Base-by-base conservation (phyloP, 148 eudicot genomes). In the Chenopodium formosanum region DNA sequence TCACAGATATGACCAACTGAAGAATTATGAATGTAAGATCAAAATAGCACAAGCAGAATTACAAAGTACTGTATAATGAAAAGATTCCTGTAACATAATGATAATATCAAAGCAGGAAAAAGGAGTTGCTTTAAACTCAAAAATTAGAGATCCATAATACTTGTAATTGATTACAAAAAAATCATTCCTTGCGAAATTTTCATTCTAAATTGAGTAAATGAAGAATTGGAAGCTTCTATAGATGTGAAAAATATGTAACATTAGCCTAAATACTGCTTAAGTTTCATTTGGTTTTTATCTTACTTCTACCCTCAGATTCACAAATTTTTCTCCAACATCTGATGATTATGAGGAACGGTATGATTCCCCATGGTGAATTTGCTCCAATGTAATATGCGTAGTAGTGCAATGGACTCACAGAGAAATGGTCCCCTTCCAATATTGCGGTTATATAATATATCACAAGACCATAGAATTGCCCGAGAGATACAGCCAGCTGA, bases 301-400 rank as follows among this genome's bases (percentile, higher is more conserved):
- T 94, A 74, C 75, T 88, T 88, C 79, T 85, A 46, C 82, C 86
- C 56, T 87, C 90, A 77, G 94, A 88, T 6, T 86, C 91, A 71
- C 93, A 93, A 70, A 95, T 93, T 87, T 82, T 91, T 88, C 80
- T 95, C 98, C 98, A 95, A 92, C 94, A 85, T 73, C 89, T 85
- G 80, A 90, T 79, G 6, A 84, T 70, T 83, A 95, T 90, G 78
- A 91, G 86, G 6, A 88, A 47, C 9, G 98, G 98, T 29, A 95
- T 93, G 47, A 91, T 66, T 74, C 91, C 79, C 98, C 98, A 95
- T 22, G 82, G 89, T 47, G 88, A 77, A 84, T 95, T 95, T 52
- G 94, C 94, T 22, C 76, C 68, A 58, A 93, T 53, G 74, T 91
- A 95, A 85, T 95, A 95, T 1, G 92, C 90, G 78, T 90, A 95